A percentile compares a stretch with the other conserved stretches of the same genome.
These are phyloP conservation scores for Myxozyma lipomycoides DNA, from an alignment of 805 yeast genomes.

Conservation along the genomic window DNA sequence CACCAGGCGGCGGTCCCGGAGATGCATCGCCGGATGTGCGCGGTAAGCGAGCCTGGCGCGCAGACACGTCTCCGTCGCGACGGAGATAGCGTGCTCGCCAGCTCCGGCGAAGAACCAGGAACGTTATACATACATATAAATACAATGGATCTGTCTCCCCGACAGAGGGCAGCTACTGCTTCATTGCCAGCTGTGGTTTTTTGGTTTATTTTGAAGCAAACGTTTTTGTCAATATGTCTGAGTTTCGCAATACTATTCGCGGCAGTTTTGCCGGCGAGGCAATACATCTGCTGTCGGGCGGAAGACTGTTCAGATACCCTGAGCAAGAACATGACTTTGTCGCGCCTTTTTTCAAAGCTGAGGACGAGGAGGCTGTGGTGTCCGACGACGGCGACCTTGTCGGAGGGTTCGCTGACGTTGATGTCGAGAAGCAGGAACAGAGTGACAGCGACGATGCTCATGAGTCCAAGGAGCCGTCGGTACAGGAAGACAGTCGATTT, in stretches of 20 bases:
- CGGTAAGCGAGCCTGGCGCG: too few species aligned
- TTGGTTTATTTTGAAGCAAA: neutral
- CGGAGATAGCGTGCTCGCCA: too few species aligned
- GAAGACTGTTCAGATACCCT: constrained; percentile 13
- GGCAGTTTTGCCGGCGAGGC: constrained; percentile 7
- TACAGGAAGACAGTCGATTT: neutral
- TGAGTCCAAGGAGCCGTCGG: neutral
- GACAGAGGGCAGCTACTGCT: too few species aligned
- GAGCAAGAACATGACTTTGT: constrained; percentile 16
- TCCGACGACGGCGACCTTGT: neutral
- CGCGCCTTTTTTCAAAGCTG: neutral
- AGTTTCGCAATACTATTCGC: neutral
- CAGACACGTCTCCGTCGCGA: too few species aligned
- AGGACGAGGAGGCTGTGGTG: neutral
- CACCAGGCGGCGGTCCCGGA: too few species aligned
- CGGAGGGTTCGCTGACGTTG: neutral
- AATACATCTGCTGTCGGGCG: constrained; percentile 14
- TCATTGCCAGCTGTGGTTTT: neutral
- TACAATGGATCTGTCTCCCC: too few species aligned
- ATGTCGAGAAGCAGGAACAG: neutral
- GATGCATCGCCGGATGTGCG: too few species aligned
- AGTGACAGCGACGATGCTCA: neutral
- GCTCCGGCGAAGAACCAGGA: too few species aligned
- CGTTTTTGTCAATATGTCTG: neutral
- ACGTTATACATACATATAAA: too few species aligned